Evolutionary conservation across 2,329 filamentous ascomycete genomes (phyloP), one percentile per base, ranked within the genome.

Genomic region (Botrytis porri): DNA sequence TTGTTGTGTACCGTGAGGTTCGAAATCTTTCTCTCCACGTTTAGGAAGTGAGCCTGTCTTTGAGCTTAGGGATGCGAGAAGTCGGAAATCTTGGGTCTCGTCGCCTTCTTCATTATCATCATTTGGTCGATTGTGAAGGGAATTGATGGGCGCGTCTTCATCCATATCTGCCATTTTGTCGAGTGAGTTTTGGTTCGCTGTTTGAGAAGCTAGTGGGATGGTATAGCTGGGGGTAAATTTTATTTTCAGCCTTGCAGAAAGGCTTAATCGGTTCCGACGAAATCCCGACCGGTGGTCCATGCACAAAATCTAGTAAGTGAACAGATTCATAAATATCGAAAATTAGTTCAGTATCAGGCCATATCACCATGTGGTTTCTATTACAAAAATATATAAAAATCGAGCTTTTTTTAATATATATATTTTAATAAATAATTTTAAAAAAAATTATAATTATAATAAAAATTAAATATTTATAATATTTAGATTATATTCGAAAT

Each of bases 11-110:
- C 93, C 93, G 83, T 98, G 94, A 41, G 93, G 91, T 83, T 98
- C 96, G 81, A 98, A 99, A 84, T 99, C 96, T 82, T 99, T 99
- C 81, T 97, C 94, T 74, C 96, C 96, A 76, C 94, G 93, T 77
- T 95, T 94, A 51, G 97, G 94, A 18, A 95, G 87, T 14, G 86
- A 86, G 64, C 84, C 83, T 70, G 84, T 83, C 79, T 88, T 87
- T 74, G 84, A 81, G 75, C 86, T 85, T 75, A 88, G 82, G 43
- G 86, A 83, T 5, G 84, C 84, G 75, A 90, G 90, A 75, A 95
- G 91, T 76, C 93, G 91, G 82, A 95, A 98, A 83, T 98, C 95
- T 79, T 95, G 94, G 2, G 91, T 88, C 81, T 95, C 92, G 78
- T 97, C 95, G 59, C 91, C 91, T 70, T 90, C 86, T 75, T 90